These are phyloP conservation scores for Gymnopilus junonius DNA, from an alignment of 768 basidiomycete genomes.

Conservation along the genomic window DNA sequence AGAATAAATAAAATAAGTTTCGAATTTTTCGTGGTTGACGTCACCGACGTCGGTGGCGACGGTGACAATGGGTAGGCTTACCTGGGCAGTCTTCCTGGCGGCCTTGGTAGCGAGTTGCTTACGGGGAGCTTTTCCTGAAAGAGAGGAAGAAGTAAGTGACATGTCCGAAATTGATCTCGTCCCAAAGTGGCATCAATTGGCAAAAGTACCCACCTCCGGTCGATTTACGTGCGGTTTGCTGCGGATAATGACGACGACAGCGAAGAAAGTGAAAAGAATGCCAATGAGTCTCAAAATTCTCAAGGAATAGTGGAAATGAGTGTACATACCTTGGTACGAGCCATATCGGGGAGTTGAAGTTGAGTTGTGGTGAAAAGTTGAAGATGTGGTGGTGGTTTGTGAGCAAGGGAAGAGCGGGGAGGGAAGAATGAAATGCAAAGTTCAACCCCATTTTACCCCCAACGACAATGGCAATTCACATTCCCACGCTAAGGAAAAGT, in stretches of 20 bases:
- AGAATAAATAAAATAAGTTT: background rate
- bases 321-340: conserved; percentile 1
- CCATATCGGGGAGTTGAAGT: background rate
- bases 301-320: background rate
- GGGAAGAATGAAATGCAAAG: background rate
- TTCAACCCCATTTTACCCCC: background rate
- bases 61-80: background rate
- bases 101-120: conserved; percentile 2
- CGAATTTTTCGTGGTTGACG: background rate
- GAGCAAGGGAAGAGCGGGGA: conserved; percentile 1
- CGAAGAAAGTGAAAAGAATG: background rate
- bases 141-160: background rate
- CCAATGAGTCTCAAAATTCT: background rate
- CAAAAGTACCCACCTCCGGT: background rate
- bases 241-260: background rate
- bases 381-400: background rate
- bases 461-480: background rate
- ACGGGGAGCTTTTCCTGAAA: background rate
- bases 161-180: background rate
- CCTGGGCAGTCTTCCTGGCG: background rate
- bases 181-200: background rate
- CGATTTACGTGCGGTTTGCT: conserved; percentile 3
- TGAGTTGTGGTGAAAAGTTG: background rate
- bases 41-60: background rate
- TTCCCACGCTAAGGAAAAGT: background rate